Percentiles rank a stretch among this genome's conserved stretches.
Evolutionary conservation across 2,329 filamentous ascomycete species (phyloP).

Genomic region (Cryphonectria radicalis): DNA sequence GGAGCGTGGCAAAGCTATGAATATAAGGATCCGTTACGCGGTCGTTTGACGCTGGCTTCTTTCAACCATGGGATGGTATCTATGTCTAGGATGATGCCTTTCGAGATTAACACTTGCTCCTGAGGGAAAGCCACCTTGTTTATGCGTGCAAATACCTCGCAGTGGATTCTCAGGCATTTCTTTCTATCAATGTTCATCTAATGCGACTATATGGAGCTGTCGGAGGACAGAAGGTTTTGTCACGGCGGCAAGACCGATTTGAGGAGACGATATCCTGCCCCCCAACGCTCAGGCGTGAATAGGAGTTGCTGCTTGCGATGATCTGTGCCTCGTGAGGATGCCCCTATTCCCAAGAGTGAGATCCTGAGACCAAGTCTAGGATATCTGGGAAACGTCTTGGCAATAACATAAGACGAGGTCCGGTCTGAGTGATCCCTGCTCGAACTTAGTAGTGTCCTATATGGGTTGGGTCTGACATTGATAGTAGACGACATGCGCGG

Average conservation of each 20-base stretch:
- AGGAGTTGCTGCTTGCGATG: neutral
- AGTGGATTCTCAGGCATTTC: neutral
- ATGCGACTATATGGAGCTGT: neutral
- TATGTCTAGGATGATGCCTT: neutral
- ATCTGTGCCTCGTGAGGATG: neutral
- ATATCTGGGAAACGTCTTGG: neutral
- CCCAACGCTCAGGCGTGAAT: neutral
- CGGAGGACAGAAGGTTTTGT: neutral
- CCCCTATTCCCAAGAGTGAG: neutral
- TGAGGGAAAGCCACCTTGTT: neutral
- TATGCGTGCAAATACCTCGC: neutral
- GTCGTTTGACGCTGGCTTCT: too few relatives aligned
- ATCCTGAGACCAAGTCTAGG: neutral
- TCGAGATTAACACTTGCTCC: neutral
- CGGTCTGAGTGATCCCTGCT: conserved; percentile 7
- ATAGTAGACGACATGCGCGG: neutral
- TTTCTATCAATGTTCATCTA: neutral
- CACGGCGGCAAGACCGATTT: neutral
- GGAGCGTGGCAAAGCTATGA: too few relatives aligned
- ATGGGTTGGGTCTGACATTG: neutral
- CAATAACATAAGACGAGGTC: neutral
- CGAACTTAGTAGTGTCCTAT: neutral
- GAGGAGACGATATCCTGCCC: neutral
- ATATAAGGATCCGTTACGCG: too few relatives aligned
- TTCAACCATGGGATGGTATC: too few relatives aligned